These are phyloP conservation scores for cucumber (Cucumis sativus) DNA, from an alignment of 306 rosid genomes.

Conservation along the genomic window Cucumber_9930_V3 NC_026658.2:6413501-6414000, in stretches of 20 bases:
- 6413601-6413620: no score
- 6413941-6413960: conserved; percentile 13
- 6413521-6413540: no score
- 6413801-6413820: neutral
- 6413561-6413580: no score
- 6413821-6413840: conserved; percentile 30
- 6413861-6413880: conserved; percentile 17
- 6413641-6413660: no score
- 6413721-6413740: no score
- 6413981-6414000: conserved; percentile 77
- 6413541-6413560: no score
- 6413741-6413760: neutral
- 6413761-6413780: neutral
- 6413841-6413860: conserved; percentile 23
- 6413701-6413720: no score
- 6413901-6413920: conserved; percentile 26
- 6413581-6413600: no score
- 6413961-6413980: conserved; percentile 16
- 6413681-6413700: no score
- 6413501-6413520: no score
- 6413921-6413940: conserved; percentile 20
- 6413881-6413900: conserved; percentile 30
- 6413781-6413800: neutral
- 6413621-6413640: no score
- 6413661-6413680: no score